Conservation (phyloP, 2,329 filamentous ascomycete species). For the Aaosphaeria pasadenensis region DNA sequence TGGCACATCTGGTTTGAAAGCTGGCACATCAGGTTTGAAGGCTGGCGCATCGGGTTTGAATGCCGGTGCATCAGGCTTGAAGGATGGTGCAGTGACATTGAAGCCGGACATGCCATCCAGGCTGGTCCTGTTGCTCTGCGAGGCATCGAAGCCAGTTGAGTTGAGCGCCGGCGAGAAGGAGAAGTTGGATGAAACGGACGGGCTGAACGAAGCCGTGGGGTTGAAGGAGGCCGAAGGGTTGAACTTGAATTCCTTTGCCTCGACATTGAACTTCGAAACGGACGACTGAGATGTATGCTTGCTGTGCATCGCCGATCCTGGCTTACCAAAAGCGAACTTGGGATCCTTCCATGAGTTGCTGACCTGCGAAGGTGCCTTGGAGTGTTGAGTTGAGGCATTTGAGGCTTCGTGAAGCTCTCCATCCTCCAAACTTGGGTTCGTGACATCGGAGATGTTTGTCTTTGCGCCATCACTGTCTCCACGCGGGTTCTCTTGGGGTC, state of each 20-base stretch:
- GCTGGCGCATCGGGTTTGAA: conserved; percentile 70
- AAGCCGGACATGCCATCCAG: conserved; percentile 47
- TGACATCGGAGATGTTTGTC: conserved; percentile 39
- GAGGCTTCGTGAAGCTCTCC: conserved; percentile 19
- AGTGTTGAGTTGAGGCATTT: conserved; percentile 28
- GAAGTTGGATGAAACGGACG: conserved; percentile 39
- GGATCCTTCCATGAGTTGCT: conserved; percentile 36
- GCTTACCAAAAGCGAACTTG: conserved; percentile 32
- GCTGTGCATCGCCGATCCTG: conserved; percentile 32
- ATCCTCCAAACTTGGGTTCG: conserved; percentile 37
- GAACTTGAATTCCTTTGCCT: conserved; percentile 84
- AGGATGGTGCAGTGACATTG: conserved; percentile 67
- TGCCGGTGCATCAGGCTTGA: conserved; percentile 72
- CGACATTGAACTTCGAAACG: conserved; percentile 79
- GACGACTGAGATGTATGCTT: conserved; percentile 68
- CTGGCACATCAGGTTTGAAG: conserved; percentile 59
- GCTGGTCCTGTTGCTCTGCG: conserved; percentile 40
- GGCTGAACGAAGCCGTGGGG: conserved; percentile 21
- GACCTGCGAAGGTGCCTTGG: conserved; percentile 34
- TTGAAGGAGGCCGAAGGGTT: conserved; percentile 54
- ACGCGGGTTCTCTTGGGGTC: conserved; percentile 26
- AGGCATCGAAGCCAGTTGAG: conserved; percentile 46
- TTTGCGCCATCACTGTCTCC: conserved; percentile 40
- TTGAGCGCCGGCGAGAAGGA: conserved; percentile 40
- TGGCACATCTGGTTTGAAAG: conserved; percentile 29